A percentile compares a stretch with the other conserved stretches of the same genome.
phyloP scores from a whole-genome alignment of 768 basidiomycete genomes.

The Lactarius psammicola region DNA sequence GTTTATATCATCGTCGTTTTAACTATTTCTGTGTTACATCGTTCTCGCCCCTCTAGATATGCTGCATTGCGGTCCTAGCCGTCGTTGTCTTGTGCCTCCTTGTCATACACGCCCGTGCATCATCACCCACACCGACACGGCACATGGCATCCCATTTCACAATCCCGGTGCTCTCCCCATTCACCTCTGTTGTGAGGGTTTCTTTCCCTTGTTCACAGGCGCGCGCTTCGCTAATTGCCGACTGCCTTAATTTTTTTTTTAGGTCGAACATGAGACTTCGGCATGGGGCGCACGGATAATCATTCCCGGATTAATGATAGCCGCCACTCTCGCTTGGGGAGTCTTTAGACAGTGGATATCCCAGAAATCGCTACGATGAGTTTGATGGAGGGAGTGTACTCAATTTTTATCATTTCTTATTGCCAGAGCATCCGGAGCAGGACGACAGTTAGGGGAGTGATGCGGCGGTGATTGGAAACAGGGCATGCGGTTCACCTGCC shows the following conservation, averaged over 20 bases:
- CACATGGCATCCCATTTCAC: conserved; percentile 61
- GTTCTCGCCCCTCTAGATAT: neutral
- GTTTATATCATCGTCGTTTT: conserved; percentile 17
- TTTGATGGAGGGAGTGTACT: neutral
- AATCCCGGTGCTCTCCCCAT: conserved; percentile 75
- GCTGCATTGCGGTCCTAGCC: conserved; percentile 22
- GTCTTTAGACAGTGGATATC: conserved; percentile 43
- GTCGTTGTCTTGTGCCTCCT: conserved; percentile 19
- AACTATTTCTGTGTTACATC: neutral
- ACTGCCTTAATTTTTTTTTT: neutral
- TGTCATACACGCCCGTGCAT: neutral
- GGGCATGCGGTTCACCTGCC: neutral
- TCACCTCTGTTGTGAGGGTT: conserved; percentile 65
- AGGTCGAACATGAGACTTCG: conserved; percentile 79
- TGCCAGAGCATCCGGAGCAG: too few relatives aligned
- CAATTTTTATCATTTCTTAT: too few relatives aligned
- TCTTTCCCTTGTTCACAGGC: neutral
- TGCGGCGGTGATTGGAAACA: neutral
- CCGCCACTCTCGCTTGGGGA: conserved; percentile 44
- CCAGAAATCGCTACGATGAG: neutral
- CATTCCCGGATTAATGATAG: conserved; percentile 40
- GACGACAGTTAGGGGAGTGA: neutral
- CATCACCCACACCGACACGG: conserved; percentile 13
- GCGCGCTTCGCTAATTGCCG: neutral
- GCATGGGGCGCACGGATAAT: conserved; percentile 52